Base-by-base conservation (phyloP, 768 basidiomycete species). In the Calocera viscosa region DNA sequence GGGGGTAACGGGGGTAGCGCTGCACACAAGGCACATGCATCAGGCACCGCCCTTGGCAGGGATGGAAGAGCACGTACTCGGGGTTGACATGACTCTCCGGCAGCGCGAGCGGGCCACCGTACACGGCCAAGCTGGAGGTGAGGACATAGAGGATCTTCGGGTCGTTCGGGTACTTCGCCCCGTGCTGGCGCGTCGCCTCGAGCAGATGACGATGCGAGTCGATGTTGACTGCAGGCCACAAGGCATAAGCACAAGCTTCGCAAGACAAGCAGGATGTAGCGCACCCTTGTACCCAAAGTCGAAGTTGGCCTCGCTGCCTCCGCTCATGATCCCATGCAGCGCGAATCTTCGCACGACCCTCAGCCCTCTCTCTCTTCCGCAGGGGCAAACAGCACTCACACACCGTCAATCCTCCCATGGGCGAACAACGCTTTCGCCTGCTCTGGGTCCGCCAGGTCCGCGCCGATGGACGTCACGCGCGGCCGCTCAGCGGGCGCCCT, bases 261-360 rank as follows among this genome's bases (percentile, higher is more conserved):
- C 30, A 41, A 49, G 7, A 40, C 2, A 2, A 49, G 34, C 2
- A 33, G 34, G 16, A 30, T 38, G 7, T 5, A 19, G 19, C 53
- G 53, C 53, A 60, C 53, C 53, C 78, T 82, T 32, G 65, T 72
- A 73, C n/a, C 83, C 84, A 0, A 85, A 71, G 43, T 83, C 82
- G 72, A 86, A 85, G 69, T 84, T 79, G 67, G 83, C 82, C 72
- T 86, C 85, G 17, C 83, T 79, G 38, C 83, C 83, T 17, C 84
- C 81, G 28, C 83, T 84, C 85, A 86, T 85, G 70, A 85, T 83
- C 1, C 85, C 85, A 71, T 83, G 81, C 28, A 82, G 73, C 14
- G 53, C 53, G 19, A 60, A 60, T 16, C 53, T 60, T 32, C 53
- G 10, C 53, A 47, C 43, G 8, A 8, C 2, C 53, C 14, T 28